A percentile compares a stretch with the other conserved stretches of the same genome.
phyloP scores from a whole-genome alignment of 345 rosid species.

The Gossypium ekmanianum region DNA sequence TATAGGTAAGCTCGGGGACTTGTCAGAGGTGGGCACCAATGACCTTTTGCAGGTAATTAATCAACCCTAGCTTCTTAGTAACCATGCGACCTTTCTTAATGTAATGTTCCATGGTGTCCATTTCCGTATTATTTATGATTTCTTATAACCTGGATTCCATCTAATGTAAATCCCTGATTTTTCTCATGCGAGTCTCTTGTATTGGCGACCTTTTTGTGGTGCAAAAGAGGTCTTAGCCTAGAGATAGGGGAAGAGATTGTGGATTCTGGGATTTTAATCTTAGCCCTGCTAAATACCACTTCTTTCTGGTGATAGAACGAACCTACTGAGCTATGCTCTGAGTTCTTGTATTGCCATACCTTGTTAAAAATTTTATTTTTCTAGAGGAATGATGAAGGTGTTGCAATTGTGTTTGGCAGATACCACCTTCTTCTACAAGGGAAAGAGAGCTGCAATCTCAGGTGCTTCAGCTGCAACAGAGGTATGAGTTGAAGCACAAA shows the following conservation, averaged over 20 bases:
- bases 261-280: neutral
- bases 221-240: neutral
- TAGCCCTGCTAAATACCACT: neutral
- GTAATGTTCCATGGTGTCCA: neutral
- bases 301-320: neutral
- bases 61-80: neutral
- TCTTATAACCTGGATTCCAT: neutral
- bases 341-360: neutral
- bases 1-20: constrained; percentile 64
- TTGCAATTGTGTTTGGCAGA: constrained; percentile 39
- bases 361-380: neutral
- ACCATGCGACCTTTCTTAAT: neutral
- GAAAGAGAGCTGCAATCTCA: constrained; percentile 80
- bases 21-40: constrained; percentile 42
- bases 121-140: neutral
- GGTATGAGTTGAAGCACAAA: constrained; percentile 39
- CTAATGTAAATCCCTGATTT: neutral
- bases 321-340: neutral
- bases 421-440: constrained; percentile 43
- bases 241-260: neutral
- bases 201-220: neutral
- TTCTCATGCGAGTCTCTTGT: neutral
- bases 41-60: constrained; percentile 64
- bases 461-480: constrained; percentile 66
- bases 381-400: neutral